Conservation (phyloP, 2,329 filamentous ascomycete genomes). For the Fusarium sterilihyphosum region DNA sequence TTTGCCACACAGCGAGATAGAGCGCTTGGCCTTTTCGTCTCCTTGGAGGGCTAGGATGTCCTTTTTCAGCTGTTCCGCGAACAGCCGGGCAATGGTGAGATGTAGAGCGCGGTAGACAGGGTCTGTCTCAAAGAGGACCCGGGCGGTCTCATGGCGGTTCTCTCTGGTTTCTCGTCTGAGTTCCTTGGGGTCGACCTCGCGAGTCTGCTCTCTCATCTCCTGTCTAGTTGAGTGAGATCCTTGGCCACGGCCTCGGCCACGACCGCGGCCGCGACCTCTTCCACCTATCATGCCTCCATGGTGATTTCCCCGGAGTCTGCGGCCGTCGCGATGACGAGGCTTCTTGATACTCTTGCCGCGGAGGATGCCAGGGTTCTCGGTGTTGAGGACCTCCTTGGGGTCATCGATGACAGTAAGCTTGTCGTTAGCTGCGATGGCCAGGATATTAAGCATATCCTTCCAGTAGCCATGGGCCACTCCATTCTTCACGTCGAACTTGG, state of each 20-base stretch:
- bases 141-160: constrained; percentile 53
- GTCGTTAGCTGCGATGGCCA: constrained; percentile 61
- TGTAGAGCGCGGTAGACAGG: constrained; percentile 62
- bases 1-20: constrained; percentile 67
- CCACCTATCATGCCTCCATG: not conserved
- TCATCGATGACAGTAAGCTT: constrained; percentile 55
- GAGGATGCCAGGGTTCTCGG: constrained; percentile 42
- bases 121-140: constrained; percentile 55
- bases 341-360: constrained; percentile 32
- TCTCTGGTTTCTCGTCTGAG: constrained; percentile 47
- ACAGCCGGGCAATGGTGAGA: constrained; percentile 63
- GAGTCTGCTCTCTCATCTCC: not conserved
- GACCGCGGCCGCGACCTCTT: not conserved
- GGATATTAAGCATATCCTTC: constrained; percentile 69
- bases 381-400: constrained; percentile 54
- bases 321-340: constrained; percentile 5
- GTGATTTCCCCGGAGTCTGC: not conserved
- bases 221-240: not conserved
- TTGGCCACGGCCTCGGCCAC: not conserved
- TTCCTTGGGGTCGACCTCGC: constrained; percentile 19
- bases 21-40: constrained; percentile 51
- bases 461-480: constrained; percentile 69
- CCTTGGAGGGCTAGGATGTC: constrained; percentile 57
- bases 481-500: constrained; percentile 54
- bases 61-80: constrained; percentile 62